These are phyloP conservation scores for Annona cherimola DNA, from an alignment of 164 flowering plant species.

Conservation along the genomic window DNA sequence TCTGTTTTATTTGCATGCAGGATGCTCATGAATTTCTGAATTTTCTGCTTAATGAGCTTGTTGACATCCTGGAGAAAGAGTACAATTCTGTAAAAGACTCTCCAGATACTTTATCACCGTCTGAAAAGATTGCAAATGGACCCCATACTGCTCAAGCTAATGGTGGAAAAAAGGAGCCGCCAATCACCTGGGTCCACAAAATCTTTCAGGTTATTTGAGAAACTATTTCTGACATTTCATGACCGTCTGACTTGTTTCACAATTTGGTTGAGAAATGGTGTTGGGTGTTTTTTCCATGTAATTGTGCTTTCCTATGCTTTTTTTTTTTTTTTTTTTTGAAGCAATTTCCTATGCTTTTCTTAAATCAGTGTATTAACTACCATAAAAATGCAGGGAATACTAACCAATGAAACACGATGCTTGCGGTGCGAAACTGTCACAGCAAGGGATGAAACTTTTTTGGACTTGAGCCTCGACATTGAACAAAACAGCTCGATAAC, in stretches of 20 bases:
- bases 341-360: not conserved
- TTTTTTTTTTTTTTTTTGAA: not conserved
- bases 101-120: slow-evolving; percentile 52
- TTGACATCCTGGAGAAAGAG: slow-evolving; percentile 97
- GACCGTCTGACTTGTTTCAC: not conserved
- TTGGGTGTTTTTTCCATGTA: not conserved
- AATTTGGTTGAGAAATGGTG: not conserved
- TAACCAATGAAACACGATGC: slow-evolving; percentile 96
- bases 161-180: slow-evolving; percentile 71
- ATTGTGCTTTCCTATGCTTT: not conserved
- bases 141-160: slow-evolving; percentile 41
- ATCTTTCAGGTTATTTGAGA: slow-evolving; percentile 76
- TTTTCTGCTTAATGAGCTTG: slow-evolving; percentile 88
- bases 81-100: slow-evolving; percentile 50
- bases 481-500: slow-evolving; percentile 99
- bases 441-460: slow-evolving; percentile 95
- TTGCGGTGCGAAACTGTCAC: slow-evolving; percentile 95
- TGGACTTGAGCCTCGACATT: slow-evolving; percentile 96
- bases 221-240: not conserved
- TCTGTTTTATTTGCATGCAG: slow-evolving; percentile 29
- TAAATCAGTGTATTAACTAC: not conserved
- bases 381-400: slow-evolving; percentile 66
- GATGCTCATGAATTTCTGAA: slow-evolving; percentile 99
- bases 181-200: slow-evolving; percentile 97
- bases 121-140: slow-evolving; percentile 70